A percentile compares a stretch with the other conserved stretches of the same genome.
phyloP scores from a whole-genome alignment of 2,329 filamentous ascomycete genomes.

The Clarireedia homoeocarpa region DNA sequence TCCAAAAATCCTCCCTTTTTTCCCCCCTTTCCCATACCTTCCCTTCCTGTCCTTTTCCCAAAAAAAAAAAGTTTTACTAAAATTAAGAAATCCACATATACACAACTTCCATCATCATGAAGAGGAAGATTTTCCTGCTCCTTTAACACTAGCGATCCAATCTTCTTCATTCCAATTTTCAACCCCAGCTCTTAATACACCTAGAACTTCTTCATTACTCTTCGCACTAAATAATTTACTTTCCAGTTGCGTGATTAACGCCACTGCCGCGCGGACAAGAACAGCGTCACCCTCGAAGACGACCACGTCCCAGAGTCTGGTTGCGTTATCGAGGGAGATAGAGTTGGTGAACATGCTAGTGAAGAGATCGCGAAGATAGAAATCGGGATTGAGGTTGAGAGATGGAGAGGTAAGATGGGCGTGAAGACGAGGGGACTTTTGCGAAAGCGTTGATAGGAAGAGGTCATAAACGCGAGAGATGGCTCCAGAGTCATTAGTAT shows the following conservation, averaged over 20 bases:
- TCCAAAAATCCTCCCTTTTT: too few relatives aligned
- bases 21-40: too few relatives aligned
- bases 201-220: constrained; percentile 16
- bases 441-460: constrained; percentile 56
- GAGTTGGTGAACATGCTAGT: constrained; percentile 55
- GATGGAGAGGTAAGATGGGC: constrained; percentile 50
- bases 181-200: constrained; percentile 14
- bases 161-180: constrained; percentile 19
- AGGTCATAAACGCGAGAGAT: constrained; percentile 63
- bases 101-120: too few relatives aligned
- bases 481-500: constrained; percentile 60
- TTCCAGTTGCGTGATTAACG: constrained; percentile 48
- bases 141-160: constrained; percentile 23
- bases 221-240: constrained; percentile 37
- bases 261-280: constrained; percentile 63
- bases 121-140: constrained; percentile 19
- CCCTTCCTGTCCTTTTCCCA: too few relatives aligned
- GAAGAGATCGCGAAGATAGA: constrained; percentile 54
- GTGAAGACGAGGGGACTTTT: constrained; percentile 57
- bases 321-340: constrained; percentile 60
- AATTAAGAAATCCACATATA: too few relatives aligned
- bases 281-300: constrained; percentile 73
- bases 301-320: constrained; percentile 73
- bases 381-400: constrained; percentile 38
- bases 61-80: too few relatives aligned